phyloP scores from a whole-genome alignment of 2,329 filamentous ascomycete species.

The Xylaria polymorpha region DNA sequence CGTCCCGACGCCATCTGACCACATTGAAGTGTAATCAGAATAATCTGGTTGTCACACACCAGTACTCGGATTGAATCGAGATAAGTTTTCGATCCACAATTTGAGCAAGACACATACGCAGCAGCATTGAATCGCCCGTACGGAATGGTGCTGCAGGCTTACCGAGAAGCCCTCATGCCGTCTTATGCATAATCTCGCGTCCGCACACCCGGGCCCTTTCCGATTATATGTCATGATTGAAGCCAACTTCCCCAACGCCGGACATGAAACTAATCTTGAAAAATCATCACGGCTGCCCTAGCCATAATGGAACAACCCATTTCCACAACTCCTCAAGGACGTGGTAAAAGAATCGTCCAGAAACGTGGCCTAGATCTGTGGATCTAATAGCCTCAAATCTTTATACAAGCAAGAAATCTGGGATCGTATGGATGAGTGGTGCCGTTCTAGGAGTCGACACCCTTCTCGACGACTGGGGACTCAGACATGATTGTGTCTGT shows the following conservation, averaged over 20 bases:
- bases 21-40: not conserved
- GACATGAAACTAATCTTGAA: slow-evolving; percentile 37
- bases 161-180: slow-evolving; percentile 13
- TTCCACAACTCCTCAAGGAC: slow-evolving; percentile 33
- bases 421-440: not conserved
- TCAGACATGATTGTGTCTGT: slow-evolving; percentile 53
- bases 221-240: slow-evolving; percentile 29
- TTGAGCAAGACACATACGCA: slow-evolving; percentile 9
- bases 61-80: not conserved
- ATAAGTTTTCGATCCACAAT: not conserved
- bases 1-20: not conserved
- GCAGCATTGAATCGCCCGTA: slow-evolving; percentile 6
- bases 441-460: slow-evolving; percentile 36
- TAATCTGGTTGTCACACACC: slow-evolving; percentile 2
- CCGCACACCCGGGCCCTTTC: slow-evolving; percentile 13
- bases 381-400: not conserved
- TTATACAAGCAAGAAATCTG: slow-evolving; percentile 31
- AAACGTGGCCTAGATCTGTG: slow-evolving; percentile 14
- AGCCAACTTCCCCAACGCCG: slow-evolving; percentile 44
- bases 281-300: slow-evolving; percentile 10
- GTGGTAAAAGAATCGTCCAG: slow-evolving; percentile 13
- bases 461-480: slow-evolving; percentile 50
- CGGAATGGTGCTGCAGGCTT: slow-evolving; percentile 11
- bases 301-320: slow-evolving; percentile 20
- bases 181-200: slow-evolving; percentile 23